These are phyloP conservation scores for Sugiyamaella novakii DNA, from an alignment of 1,139 yeast genomes.

Conservation along the genomic window DNA sequence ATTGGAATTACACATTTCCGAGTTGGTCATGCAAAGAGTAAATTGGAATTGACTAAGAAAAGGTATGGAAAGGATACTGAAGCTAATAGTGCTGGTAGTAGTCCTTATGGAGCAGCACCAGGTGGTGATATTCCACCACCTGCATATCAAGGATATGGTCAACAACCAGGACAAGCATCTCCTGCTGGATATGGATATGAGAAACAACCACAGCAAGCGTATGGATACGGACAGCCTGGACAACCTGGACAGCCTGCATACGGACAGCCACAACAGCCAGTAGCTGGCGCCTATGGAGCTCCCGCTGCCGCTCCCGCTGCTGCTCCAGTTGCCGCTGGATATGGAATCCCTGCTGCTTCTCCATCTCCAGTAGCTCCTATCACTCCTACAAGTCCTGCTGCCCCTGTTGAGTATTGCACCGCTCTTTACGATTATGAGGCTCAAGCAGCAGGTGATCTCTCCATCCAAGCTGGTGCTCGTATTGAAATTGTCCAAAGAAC, in stretches of 20 bases:
- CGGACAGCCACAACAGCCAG: slow-evolving; percentile 31
- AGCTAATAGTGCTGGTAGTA: slow-evolving; percentile 39
- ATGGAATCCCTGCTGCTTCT: slow-evolving; percentile 21
- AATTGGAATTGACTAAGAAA: slow-evolving; percentile 78
- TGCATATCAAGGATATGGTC: slow-evolving; percentile 28
- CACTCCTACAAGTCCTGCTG: slow-evolving; percentile 38
- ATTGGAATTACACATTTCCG: slow-evolving; percentile 87
- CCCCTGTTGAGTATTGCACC: slow-evolving; percentile 57
- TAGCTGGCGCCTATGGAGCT: slow-evolving; percentile 28
- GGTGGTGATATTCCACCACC: slow-evolving; percentile 34
- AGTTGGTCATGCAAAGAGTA: slow-evolving; percentile 81
- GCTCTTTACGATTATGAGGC: slow-evolving; percentile 78
- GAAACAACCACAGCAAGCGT: slow-evolving; percentile 29
- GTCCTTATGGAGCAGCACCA: slow-evolving; percentile 40
- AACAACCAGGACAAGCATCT: slow-evolving; percentile 27
- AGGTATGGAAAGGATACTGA: slow-evolving; percentile 60
- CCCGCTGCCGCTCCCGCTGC: slow-evolving; percentile 26
- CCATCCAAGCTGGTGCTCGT: slow-evolving; percentile 83
- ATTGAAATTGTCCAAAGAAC: slow-evolving; percentile 83
- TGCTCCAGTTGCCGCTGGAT: slow-evolving; percentile 33
- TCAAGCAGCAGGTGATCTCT: slow-evolving; percentile 86
- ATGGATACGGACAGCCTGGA: slow-evolving; percentile 38
- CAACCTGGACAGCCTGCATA: slow-evolving; percentile 28
- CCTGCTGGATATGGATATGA: slow-evolving; percentile 11
- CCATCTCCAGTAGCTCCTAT: slow-evolving; percentile 42